phyloP scores from a whole-genome alignment of 768 basidiomycete species.

The Coprinellus micaceus region DNA sequence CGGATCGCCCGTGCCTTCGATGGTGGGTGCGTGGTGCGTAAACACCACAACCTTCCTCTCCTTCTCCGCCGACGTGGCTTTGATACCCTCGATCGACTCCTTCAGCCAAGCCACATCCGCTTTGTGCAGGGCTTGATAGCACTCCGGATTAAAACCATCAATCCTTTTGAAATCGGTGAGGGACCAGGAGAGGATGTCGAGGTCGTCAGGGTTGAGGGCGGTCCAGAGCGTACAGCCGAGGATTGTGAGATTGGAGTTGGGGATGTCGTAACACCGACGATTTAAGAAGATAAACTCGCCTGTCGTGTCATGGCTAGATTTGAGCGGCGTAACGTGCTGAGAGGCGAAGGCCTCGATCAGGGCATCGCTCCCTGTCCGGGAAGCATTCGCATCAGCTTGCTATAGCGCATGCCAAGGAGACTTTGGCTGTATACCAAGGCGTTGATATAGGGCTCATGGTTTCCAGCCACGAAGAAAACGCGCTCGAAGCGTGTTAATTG shows the following conservation, averaged over 20 bases:
- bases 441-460: constrained; percentile 24
- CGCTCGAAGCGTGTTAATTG: constrained; percentile 27
- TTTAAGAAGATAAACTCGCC: constrained; percentile 23
- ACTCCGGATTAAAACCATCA: constrained; percentile 19
- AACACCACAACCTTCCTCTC: constrained; percentile 29
- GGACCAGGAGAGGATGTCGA: constrained; percentile 22
- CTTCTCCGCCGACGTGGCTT: constrained; percentile 24
- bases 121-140: constrained; percentile 22
- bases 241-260: constrained; percentile 29
- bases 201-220: constrained; percentile 25
- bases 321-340: neutral
- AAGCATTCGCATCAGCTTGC: neutral
- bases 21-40: constrained; percentile 40
- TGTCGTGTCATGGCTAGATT: neutral
- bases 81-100: constrained; percentile 19
- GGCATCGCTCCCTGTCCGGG: neutral
- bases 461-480: constrained; percentile 33
- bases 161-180: constrained; percentile 34
- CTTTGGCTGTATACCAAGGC: constrained; percentile 1
- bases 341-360: neutral
- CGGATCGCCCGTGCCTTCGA: constrained; percentile 30
- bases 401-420: neutral
- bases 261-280: constrained; percentile 28
- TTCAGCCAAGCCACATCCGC: constrained; percentile 33
- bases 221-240: constrained; percentile 42